Evolutionary conservation across 371 early-diverging fungal species (phyloP).

Genomic region (Neoconidiobolus thromboides): DNA sequence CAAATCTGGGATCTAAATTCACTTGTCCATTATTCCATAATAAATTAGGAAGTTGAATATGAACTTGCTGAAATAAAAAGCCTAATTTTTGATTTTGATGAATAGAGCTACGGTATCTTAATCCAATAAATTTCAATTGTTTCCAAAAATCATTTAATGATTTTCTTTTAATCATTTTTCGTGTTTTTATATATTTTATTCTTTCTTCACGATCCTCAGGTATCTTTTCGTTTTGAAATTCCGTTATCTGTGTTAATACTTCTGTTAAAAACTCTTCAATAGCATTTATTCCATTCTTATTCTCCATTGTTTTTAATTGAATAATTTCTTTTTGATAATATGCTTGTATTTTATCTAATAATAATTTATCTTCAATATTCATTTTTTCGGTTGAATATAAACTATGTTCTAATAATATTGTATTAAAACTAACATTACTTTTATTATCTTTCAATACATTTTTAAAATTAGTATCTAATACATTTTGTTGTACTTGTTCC

Average conservation of each 20-base stretch:
- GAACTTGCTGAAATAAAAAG: background rate
- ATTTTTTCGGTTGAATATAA: background rate
- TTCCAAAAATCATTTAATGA: slow-evolving; percentile 72
- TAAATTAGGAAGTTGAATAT: background rate
- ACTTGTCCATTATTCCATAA: slow-evolving; percentile 4
- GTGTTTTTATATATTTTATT: slow-evolving; percentile 25
- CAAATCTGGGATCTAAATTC: slow-evolving; percentile 10
- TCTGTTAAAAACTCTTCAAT: background rate
- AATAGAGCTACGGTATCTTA: slow-evolving; percentile 13
- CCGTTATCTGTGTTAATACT: background rate
- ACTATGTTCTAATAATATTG: background rate
- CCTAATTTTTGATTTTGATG: background rate
- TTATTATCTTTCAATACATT: background rate
- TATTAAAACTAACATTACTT: background rate
- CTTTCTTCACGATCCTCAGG: slow-evolving; percentile 2
- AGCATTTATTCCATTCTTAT: too few species aligned
- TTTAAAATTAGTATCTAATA: slow-evolving; percentile 10
- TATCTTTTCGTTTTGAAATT: background rate
- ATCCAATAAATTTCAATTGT: slow-evolving; percentile 56
- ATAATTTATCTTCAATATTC: too few species aligned
- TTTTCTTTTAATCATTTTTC: slow-evolving; percentile 67
- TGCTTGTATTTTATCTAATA: background rate
- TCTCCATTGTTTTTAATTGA: background rate
- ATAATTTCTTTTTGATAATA: background rate
- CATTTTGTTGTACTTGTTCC: slow-evolving; percentile 14